Conservation (phyloP, 148 eudicot genomes). For the Nyssa sinensis region DNA sequence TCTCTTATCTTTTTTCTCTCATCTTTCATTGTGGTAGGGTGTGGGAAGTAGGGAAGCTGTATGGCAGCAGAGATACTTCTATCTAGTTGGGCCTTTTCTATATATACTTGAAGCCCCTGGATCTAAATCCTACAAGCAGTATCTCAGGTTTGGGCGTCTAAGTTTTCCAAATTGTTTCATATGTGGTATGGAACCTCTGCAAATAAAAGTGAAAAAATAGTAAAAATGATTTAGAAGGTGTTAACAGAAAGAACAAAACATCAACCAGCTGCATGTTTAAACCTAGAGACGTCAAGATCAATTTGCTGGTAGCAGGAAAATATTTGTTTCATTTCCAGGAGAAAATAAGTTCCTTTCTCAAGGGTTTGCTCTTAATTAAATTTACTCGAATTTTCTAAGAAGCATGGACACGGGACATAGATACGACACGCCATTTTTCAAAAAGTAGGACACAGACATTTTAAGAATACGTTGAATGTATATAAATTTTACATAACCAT, state of each 20-base stretch:
- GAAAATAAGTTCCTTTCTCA: no score
- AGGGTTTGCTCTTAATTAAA: no score
- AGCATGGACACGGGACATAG: no score
- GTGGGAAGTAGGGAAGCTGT: constrained; percentile 92
- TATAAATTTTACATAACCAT: no score
- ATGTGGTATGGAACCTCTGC: neutral
- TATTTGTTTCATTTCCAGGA: no score
- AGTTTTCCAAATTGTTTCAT: neutral
- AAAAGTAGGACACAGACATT: no score
- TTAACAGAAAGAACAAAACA: neutral
- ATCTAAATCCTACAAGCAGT: constrained; percentile 80
- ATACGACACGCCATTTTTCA: no score
- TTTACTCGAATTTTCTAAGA: no score
- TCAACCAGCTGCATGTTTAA: no score
- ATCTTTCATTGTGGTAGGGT: constrained; percentile 49
- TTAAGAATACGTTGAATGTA: no score
- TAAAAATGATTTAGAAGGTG: neutral
- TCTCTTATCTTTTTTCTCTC: constrained; percentile 8
- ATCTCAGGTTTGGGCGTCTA: constrained; percentile 50
- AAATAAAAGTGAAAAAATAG: neutral
- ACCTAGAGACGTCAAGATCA: no score
- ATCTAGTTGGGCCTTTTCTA: constrained; percentile 83
- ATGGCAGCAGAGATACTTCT: constrained; percentile 88
- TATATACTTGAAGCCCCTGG: constrained; percentile 77
- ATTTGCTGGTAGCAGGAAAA: no score